A percentile compares a stretch with the other conserved stretches of the same genome.
These are phyloP conservation scores for Aspergillus ochraceoroseus DNA, from an alignment of 2,329 filamentous ascomycete genomes.

Conservation along the genomic window DNA sequence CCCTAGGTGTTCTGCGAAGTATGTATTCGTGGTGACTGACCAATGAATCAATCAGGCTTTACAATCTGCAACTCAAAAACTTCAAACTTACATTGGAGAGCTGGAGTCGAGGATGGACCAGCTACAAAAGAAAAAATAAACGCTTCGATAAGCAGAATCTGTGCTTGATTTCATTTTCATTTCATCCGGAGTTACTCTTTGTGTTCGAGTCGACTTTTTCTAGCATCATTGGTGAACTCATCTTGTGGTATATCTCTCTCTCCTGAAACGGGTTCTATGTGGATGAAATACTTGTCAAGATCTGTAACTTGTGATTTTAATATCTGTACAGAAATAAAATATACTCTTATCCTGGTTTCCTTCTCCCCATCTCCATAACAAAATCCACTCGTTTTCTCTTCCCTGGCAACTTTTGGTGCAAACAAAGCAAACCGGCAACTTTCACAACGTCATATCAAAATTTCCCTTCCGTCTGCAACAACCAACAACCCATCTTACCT, in stretches of 20 bases:
- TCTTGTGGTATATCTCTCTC: not conserved
- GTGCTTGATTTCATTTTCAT: not conserved
- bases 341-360: no score
- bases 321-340: no score
- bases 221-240: slow-evolving; percentile 4
- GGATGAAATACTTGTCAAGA: no score
- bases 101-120: slow-evolving; percentile 75
- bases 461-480: no score
- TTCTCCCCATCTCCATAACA: no score
- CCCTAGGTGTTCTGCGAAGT: not conserved
- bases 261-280: no score
- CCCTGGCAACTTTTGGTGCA: slow-evolving; percentile 11
- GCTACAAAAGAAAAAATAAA: slow-evolving; percentile 62
- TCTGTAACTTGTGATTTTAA: no score
- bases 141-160: not conserved
- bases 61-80: slow-evolving; percentile 77
- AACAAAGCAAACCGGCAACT: slow-evolving; percentile 20
- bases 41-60: slow-evolving; percentile 64
- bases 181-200: not conserved
- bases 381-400: no score
- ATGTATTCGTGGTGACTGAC: not conserved
- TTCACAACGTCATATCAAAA: no score
- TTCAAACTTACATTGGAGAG: slow-evolving; percentile 75
- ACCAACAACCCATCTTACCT: no score
- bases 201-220: not conserved